Conservation (phyloP, 1,284 basidiomycete genomes). For the Vanrija sp. region DNA sequence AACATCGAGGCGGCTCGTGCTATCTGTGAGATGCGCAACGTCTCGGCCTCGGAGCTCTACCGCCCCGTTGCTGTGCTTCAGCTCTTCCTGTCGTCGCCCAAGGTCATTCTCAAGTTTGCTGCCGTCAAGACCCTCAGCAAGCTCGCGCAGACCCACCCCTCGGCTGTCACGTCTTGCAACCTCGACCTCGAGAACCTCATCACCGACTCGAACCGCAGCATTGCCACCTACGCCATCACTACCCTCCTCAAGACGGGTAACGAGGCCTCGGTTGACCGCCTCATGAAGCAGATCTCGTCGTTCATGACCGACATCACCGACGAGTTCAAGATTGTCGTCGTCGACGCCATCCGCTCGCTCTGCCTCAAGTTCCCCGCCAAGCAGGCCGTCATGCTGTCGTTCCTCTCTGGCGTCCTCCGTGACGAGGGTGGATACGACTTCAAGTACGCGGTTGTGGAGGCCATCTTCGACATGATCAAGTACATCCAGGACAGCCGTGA, state of each 20-base stretch:
- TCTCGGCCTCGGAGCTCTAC: constrained; percentile 71
- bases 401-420: constrained; percentile 87
- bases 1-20: constrained; percentile 97
- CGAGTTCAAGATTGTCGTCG: constrained; percentile 99
- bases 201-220: constrained; percentile 90
- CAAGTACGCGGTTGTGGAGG: constrained; percentile 98
- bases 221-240: constrained; percentile 98
- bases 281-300: constrained; percentile 98
- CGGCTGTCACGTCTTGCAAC: constrained; percentile 87
- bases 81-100: constrained; percentile 88
- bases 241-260: constrained; percentile 99
- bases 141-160: constrained; percentile 76
- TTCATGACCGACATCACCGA: constrained; percentile 99
- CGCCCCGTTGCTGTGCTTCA: constrained; percentile 88
- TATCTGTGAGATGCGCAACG: constrained; percentile 91
- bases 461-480: constrained; percentile 99
- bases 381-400: constrained; percentile 89
- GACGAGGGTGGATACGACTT: constrained; percentile 99
- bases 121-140: constrained; percentile 92
- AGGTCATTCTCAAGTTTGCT: constrained; percentile 92
- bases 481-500: constrained; percentile 94
- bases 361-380: constrained; percentile 99
- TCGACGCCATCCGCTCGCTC: constrained; percentile 94
- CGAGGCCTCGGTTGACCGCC: constrained; percentile 94
- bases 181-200: constrained; percentile 97